Conservation (phyloP, 345 rosid genomes). For the Eucalyptus sp. region DNA sequence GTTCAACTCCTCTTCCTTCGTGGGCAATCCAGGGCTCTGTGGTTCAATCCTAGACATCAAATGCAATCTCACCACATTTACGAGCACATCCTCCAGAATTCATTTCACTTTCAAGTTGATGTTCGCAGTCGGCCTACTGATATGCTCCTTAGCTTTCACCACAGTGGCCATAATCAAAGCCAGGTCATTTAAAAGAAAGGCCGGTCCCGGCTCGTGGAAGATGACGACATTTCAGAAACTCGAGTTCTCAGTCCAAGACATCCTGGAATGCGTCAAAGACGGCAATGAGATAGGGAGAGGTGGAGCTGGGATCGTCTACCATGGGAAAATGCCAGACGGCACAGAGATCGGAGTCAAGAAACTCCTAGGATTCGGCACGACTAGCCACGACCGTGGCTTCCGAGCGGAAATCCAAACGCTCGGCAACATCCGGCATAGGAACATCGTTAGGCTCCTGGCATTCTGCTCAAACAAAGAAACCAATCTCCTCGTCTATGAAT, state of each 20-base stretch:
- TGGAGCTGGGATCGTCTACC: conserved; percentile 63
- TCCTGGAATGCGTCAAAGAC: conserved; percentile 55
- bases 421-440: conserved; percentile 59
- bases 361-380: conserved; percentile 28
- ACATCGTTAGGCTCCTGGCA: conserved; percentile 54
- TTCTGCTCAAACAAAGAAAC: conserved; percentile 56
- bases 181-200: conserved; percentile 27
- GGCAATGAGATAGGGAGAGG: conserved; percentile 61
- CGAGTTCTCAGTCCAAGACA: conserved; percentile 31
- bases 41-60: conserved; percentile 27
- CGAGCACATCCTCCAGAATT: conserved; percentile 1
- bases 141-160: conserved; percentile 34
- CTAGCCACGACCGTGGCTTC: conserved; percentile 45
- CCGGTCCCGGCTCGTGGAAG: conserved; percentile 25
- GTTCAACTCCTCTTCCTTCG: conserved; percentile 48
- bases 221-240: conserved; percentile 61
- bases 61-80: conserved; percentile 15
- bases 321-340: conserved; percentile 45
- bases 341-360: conserved; percentile 58
- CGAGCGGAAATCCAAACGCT: conserved; percentile 55
- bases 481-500: conserved; percentile 55
- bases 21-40: conserved; percentile 51
- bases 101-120: conserved; percentile 30
- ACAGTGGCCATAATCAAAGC: conserved; percentile 35
- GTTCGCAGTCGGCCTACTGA: conserved; percentile 39